Percentiles rank a stretch among this genome's conserved stretches.
phyloP scores from a whole-genome alignment of 352 stramenopile species.

The Pythium biforme region DNA sequence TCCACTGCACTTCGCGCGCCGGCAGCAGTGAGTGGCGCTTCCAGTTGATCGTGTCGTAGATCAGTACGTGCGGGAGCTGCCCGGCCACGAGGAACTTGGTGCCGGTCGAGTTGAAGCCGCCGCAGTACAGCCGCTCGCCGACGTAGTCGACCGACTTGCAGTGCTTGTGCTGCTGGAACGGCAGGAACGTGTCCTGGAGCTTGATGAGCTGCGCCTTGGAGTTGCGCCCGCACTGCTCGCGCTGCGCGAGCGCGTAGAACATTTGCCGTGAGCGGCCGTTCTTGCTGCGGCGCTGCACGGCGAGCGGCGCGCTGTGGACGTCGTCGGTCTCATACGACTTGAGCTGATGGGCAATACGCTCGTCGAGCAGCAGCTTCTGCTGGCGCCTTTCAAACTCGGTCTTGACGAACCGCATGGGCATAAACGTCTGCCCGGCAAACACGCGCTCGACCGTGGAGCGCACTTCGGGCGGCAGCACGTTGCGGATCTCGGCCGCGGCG shows the following conservation, averaged over 20 bases:
- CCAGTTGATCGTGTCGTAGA: constrained; percentile 80
- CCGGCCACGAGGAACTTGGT: constrained; percentile 68
- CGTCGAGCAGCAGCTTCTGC: constrained; percentile 37
- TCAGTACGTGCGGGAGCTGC: constrained; percentile 59
- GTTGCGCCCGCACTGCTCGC: constrained; percentile 63
- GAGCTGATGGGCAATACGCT: constrained; percentile 73
- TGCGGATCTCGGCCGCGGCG: constrained; percentile 13
- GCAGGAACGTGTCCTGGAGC: constrained; percentile 80
- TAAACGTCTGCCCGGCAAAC: constrained; percentile 61
- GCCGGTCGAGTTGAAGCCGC: constrained; percentile 72
- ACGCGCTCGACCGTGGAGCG: constrained; percentile 59
- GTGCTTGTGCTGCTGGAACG: constrained; percentile 78
- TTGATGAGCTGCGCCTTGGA: constrained; percentile 64
- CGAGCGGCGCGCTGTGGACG: constrained; percentile 9
- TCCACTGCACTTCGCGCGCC: constrained; percentile 78
- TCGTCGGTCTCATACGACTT: constrained; percentile 44
- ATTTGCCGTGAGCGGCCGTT: constrained; percentile 32
- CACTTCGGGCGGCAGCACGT: constrained; percentile 47
- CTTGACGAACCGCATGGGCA: constrained; percentile 58
- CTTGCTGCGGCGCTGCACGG: constrained; percentile 32
- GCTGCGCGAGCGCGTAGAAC: constrained; percentile 63
- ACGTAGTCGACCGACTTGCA: constrained; percentile 70
- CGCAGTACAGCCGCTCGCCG: constrained; percentile 74
- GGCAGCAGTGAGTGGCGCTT: constrained; percentile 44
- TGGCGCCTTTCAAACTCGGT: constrained; percentile 61